These are phyloP conservation scores for Picochlorum sp. DNA, from an alignment of 139 green algal genomes.

Conservation along the genomic window DNA sequence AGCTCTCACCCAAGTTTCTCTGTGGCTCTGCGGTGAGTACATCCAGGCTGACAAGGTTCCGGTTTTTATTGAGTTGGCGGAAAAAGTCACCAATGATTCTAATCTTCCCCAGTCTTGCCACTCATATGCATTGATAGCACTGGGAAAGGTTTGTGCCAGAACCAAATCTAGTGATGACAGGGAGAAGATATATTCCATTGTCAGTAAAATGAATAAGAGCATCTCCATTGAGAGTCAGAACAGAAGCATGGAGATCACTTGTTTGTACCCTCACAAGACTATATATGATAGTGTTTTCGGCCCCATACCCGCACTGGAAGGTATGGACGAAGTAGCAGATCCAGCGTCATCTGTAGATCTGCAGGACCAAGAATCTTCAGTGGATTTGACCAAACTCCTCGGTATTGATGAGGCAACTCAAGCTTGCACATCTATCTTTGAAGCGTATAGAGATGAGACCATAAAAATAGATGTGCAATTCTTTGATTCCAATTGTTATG, in stretches of 20 bases:
- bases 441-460: background rate
- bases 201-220: constrained; percentile 43
- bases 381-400: constrained; percentile 37
- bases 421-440: background rate
- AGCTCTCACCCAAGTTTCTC: constrained; percentile 44
- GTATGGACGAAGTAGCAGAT: background rate
- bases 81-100: constrained; percentile 9
- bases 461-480: constrained; percentile 1
- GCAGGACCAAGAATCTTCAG: constrained; percentile 26
- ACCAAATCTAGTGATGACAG: constrained; percentile 23
- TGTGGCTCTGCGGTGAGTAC: constrained; percentile 79
- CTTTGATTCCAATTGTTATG: background rate
- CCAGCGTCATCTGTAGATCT: constrained; percentile 63
- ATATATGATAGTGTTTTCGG: constrained; percentile 68
- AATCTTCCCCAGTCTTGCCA: constrained; percentile 5
- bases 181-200: constrained; percentile 30
- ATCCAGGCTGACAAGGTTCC: constrained; percentile 45
- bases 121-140: constrained; percentile 70
- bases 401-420: constrained; percentile 32
- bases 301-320: constrained; percentile 64
- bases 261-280: constrained; percentile 52
- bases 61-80: constrained; percentile 61
- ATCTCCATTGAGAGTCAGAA: constrained; percentile 72
- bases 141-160: constrained; percentile 76
- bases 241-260: constrained; percentile 62